Evolutionary conservation across 2,329 filamentous ascomycete species (phyloP).

Genomic region (Sclerotinia sclerotiorum): DNA sequence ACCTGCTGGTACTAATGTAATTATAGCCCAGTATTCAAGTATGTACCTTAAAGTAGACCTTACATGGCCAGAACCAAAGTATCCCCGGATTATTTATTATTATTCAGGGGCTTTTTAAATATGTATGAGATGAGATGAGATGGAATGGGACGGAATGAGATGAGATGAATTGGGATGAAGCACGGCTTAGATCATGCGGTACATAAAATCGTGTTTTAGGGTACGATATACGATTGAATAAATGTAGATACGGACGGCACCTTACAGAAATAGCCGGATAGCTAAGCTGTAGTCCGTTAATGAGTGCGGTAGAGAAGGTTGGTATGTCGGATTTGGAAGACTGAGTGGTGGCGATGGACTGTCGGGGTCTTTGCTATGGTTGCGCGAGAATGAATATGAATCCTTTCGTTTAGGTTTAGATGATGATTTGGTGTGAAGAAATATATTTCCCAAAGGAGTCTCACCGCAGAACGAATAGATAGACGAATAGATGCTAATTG

Average conservation of each 20-base stretch:
- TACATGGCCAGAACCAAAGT: neutral
- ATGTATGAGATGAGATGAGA: neutral
- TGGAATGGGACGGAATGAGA: too few relatives aligned
- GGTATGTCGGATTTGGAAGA: neutral
- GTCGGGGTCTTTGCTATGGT: neutral
- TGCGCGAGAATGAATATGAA: neutral
- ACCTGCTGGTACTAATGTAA: neutral
- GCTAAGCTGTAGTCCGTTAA: neutral
- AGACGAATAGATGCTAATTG: neutral
- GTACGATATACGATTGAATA: neutral
- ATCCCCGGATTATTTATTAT: neutral
- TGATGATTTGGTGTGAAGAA: neutral
- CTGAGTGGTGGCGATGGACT: slow-evolving; percentile 6
- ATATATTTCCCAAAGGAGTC: slow-evolving; percentile 11
- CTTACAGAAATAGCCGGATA: slow-evolving; percentile 1
- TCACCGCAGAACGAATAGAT: slow-evolving; percentile 8
- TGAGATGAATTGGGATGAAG: slow-evolving; percentile 3
- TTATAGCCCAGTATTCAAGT: neutral
- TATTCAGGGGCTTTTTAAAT: neutral
- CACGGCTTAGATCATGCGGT: neutral
- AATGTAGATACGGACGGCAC: slow-evolving; percentile 3
- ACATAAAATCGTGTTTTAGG: neutral
- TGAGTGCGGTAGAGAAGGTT: neutral
- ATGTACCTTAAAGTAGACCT: neutral
- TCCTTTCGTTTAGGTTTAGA: slow-evolving; percentile 15